These are phyloP conservation scores for Medicago lupulina DNA, from an alignment of 306 rosid species.

Conservation along the genomic window DNA sequence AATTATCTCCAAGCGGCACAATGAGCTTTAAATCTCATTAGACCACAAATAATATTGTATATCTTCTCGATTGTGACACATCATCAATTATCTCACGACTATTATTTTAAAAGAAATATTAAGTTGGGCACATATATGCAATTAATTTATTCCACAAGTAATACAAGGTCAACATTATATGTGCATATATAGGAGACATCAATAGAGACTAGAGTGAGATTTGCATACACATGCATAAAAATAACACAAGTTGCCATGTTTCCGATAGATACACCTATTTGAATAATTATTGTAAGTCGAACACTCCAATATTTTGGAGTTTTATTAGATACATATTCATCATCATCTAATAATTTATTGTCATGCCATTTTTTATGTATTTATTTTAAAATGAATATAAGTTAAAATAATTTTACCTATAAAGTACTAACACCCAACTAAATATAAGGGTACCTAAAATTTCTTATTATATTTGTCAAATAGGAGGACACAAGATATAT, in stretches of 20 bases:
- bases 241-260: conserved; percentile 15
- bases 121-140: not conserved
- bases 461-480: too few relatives aligned
- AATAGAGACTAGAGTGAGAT: conserved; percentile 31
- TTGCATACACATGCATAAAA: conserved; percentile 4
- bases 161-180: conserved; percentile 18
- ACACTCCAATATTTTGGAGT: too few relatives aligned
- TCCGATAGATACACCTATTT: not conserved
- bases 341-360: too few relatives aligned
- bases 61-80: not conserved
- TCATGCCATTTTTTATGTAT: too few relatives aligned
- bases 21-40: not conserved
- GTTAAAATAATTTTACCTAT: too few relatives aligned
- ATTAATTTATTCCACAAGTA: conserved; percentile 17
- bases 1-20: too few relatives aligned
- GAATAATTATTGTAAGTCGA: too few relatives aligned
- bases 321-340: too few relatives aligned
- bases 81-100: not conserved
- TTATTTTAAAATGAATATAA: too few relatives aligned
- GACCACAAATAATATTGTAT: not conserved
- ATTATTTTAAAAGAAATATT: not conserved
- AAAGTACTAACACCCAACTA: too few relatives aligned
- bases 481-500: too few relatives aligned
- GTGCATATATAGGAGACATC: not conserved
- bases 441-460: too few relatives aligned